Evolutionary conservation across 2,329 filamentous ascomycete genomes (phyloP).

Genomic region (Aspergillus clavatus): DNA sequence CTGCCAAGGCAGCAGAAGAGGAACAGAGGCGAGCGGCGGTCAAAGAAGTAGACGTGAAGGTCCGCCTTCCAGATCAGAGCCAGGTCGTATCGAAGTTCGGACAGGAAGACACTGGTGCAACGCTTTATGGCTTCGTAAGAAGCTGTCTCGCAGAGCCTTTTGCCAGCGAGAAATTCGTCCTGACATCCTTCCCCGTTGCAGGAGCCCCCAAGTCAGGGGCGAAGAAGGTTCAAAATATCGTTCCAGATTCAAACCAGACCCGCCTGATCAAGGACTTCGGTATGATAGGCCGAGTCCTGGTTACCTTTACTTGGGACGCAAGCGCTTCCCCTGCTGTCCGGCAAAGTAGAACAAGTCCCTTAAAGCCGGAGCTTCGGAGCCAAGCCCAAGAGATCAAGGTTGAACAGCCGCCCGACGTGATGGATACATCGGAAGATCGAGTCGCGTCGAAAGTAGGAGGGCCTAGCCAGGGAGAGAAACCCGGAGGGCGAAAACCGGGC

Average conservation of each 20-base stretch:
- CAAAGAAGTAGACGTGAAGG: constrained; percentile 66
- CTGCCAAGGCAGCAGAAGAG: constrained; percentile 61
- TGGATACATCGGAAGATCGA: constrained; percentile 47
- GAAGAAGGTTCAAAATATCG: constrained; percentile 22
- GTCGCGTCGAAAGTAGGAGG: constrained; percentile 38
- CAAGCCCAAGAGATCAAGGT: constrained; percentile 62
- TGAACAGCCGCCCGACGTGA: constrained; percentile 40
- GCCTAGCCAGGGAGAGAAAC: constrained; percentile 24
- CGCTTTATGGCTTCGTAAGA: constrained; percentile 70
- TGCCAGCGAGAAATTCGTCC: constrained; percentile 62
- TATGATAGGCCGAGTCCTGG: constrained; percentile 64
- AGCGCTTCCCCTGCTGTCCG: constrained; percentile 54
- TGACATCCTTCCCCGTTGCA: constrained; percentile 54
- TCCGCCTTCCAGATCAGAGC: constrained; percentile 84
- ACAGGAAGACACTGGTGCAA: constrained; percentile 62
- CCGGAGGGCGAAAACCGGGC: constrained; percentile 30
- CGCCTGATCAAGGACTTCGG: constrained; percentile 67
- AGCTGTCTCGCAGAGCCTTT: constrained; percentile 59
- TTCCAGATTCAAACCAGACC: constrained; percentile 44
- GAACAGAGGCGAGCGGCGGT: constrained; percentile 62
- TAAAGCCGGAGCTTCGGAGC: constrained; percentile 57
- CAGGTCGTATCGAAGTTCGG: constrained; percentile 68
- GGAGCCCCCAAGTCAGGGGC: constrained; percentile 14
- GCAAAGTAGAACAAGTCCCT: constrained; percentile 47
- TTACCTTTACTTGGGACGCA: constrained; percentile 72